These are phyloP conservation scores for Eragrostis tef DNA, from an alignment of 202 grass and related monocot genomes.

Conservation along the genomic window DNA sequence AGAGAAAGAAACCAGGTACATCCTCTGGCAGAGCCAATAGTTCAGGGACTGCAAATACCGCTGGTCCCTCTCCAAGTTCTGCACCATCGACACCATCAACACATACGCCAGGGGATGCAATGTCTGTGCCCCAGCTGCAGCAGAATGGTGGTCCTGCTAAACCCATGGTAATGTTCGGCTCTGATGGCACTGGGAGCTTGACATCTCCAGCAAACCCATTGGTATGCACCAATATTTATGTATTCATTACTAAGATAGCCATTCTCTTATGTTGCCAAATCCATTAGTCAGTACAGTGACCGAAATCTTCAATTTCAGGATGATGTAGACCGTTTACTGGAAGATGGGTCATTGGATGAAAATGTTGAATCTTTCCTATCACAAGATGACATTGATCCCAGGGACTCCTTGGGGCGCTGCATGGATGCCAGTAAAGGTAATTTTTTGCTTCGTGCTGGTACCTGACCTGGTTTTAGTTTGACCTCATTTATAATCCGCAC, in stretches of 20 bases:
- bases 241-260: neutral
- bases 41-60: constrained; percentile 93
- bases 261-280: constrained; percentile 5
- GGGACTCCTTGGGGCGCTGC: constrained; percentile 73
- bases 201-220: constrained; percentile 85
- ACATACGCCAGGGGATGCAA: constrained; percentile 90
- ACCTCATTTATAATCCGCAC: constrained; percentile 2
- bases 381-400: constrained; percentile 94
- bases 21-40: constrained; percentile 97
- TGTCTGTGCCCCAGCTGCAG: constrained; percentile 80
- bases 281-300: constrained; percentile 22
- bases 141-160: constrained; percentile 86
- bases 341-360: constrained; percentile 94
- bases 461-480: constrained; percentile 39
- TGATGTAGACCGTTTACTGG: constrained; percentile 93
- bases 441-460: constrained; percentile 40
- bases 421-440: constrained; percentile 95
- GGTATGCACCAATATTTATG: constrained; percentile 50
- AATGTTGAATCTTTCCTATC: constrained; percentile 99
- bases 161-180: constrained; percentile 74
- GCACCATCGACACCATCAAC: constrained; percentile 97
- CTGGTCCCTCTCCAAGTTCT: constrained; percentile 96
- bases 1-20: constrained; percentile 93
- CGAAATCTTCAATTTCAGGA: constrained; percentile 67
- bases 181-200: constrained; percentile 78